A percentile compares a stretch with the other conserved stretches of the same genome.
Conservation (phyloP, 2,329 filamentous ascomycete species). For the Ploettnerulaceae sp. region DNA sequence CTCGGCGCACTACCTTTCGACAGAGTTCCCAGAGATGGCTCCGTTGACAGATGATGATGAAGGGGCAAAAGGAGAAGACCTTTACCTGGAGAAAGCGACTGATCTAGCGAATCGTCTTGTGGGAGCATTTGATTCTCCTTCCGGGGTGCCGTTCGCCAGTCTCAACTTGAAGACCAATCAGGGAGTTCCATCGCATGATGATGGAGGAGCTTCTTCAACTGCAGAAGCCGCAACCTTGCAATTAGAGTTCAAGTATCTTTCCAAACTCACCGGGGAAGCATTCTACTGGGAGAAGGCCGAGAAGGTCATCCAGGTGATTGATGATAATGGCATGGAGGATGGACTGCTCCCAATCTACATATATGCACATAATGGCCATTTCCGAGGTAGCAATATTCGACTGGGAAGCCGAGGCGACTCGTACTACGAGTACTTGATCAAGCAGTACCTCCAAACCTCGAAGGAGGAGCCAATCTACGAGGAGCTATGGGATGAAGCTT, state of each 20-base stretch:
- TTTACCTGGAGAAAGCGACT: slow-evolving; percentile 93
- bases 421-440: slow-evolving; percentile 98
- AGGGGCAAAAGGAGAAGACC: slow-evolving; percentile 72
- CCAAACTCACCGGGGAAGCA: slow-evolving; percentile 88
- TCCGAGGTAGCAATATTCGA: slow-evolving; percentile 80
- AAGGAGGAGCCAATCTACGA: slow-evolving; percentile 79
- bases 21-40: slow-evolving; percentile 72
- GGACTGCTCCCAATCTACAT: slow-evolving; percentile 92
- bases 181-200: slow-evolving; percentile 76
- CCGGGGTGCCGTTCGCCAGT: slow-evolving; percentile 85
- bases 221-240: slow-evolving; percentile 90
- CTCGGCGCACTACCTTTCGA: slow-evolving; percentile 92
- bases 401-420: slow-evolving; percentile 92
- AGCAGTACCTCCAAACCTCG: slow-evolving; percentile 93
- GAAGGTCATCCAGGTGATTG: slow-evolving; percentile 85
- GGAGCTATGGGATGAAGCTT: slow-evolving; percentile 87
- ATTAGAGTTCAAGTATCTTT: slow-evolving; percentile 94
- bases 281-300: slow-evolving; percentile 91
- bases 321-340: slow-evolving; percentile 72
- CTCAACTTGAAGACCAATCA: slow-evolving; percentile 75
- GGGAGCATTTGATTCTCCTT: slow-evolving; percentile 79
- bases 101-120: slow-evolving; percentile 86
- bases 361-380: slow-evolving; percentile 70
- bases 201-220: slow-evolving; percentile 85
- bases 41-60: slow-evolving; percentile 66